phyloP scores from a whole-genome alignment of 768 basidiomycete species.

The Termitomyces sp. region DNA sequence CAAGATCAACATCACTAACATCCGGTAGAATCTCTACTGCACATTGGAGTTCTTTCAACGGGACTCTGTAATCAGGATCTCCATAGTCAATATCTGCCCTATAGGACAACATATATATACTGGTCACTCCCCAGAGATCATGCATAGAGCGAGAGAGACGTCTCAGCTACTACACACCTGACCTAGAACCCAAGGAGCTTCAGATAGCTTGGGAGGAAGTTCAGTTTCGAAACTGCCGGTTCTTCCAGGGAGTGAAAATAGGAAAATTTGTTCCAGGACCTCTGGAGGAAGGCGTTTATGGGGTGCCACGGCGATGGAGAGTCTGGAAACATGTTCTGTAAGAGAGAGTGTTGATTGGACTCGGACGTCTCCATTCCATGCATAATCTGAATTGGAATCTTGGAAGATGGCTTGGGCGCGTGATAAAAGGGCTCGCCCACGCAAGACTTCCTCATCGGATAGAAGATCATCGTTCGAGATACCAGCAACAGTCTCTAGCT shows the following conservation, averaged over 20 bases:
- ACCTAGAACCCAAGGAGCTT: not conserved
- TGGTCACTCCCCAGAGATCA: not conserved
- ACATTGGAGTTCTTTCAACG: not conserved
- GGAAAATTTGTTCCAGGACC: not conserved
- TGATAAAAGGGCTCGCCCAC: not conserved
- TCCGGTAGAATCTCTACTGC: conserved; percentile 4
- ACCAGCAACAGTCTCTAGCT: not conserved
- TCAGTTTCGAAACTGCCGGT: not conserved
- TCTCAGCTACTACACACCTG: not conserved
- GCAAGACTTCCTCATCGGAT: not conserved
- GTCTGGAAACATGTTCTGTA: not conserved
- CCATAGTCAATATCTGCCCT: too few relatives aligned
- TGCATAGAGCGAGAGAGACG: not conserved
- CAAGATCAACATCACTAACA: too few relatives aligned
- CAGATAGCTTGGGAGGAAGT: not conserved
- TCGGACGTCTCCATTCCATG: not conserved
- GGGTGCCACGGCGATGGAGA: not conserved
- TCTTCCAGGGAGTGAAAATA: too few relatives aligned
- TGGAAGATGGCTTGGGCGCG: not conserved
- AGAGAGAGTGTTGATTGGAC: not conserved
- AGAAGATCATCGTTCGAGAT: not conserved
- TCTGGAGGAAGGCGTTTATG: not conserved
- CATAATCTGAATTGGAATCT: not conserved
- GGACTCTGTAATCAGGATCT: not conserved
- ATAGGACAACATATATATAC: too few relatives aligned